A percentile compares a stretch with the other conserved stretches of the same genome.
Evolutionary conservation across 306 rosid species (phyloP).

Genomic region (Malus asiatica): DNA sequence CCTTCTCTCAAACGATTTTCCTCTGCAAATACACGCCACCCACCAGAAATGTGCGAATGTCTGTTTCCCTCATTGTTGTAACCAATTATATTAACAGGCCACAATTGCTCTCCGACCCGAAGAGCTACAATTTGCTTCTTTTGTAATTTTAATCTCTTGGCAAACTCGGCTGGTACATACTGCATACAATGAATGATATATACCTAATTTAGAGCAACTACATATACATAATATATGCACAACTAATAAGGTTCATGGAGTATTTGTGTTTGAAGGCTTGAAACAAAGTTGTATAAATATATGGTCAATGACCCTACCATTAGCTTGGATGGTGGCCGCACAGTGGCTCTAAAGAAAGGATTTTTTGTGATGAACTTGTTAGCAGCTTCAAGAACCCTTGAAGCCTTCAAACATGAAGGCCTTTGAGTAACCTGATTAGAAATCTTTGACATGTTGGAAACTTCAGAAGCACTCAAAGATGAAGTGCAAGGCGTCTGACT

Average conservation of each 20-base stretch:
- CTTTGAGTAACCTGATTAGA: background rate
- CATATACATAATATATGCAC: too few relatives aligned
- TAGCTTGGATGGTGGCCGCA: background rate
- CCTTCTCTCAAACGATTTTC: background rate
- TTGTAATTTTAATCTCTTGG: background rate
- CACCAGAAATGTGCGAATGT: background rate
- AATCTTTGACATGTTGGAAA: background rate
- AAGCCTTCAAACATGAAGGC: background rate
- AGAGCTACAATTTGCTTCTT: background rate
- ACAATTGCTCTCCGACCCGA: background rate
- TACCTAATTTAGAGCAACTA: too few relatives aligned
- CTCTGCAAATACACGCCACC: background rate
- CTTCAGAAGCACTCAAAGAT: background rate
- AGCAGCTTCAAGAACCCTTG: background rate
- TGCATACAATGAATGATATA: background rate
- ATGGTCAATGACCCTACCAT: background rate
- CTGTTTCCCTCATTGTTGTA: too few relatives aligned
- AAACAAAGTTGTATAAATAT: too few relatives aligned
- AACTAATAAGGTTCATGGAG: too few relatives aligned
- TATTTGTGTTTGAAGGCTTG: too few relatives aligned
- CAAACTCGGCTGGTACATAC: background rate
- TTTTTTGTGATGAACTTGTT: background rate
- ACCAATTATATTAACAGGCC: background rate
- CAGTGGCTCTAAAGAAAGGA: conserved; percentile 2
- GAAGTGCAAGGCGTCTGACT: background rate